A percentile compares a stretch with the other conserved stretches of the same genome.
Conservation (phyloP, 495 filamentous ascomycete species). For the Penicillium daleae region DNA sequence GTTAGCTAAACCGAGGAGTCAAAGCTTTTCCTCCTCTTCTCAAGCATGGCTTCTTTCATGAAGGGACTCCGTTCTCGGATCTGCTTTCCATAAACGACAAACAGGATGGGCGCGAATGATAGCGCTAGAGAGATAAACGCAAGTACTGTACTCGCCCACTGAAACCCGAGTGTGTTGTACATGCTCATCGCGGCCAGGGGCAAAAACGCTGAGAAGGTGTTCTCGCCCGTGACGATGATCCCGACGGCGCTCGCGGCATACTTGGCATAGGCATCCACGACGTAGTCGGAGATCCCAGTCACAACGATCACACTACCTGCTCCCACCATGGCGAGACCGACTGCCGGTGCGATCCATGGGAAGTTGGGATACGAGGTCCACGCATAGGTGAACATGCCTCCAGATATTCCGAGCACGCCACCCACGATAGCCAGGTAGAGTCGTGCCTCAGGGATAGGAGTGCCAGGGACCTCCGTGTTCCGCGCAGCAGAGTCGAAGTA, state of each 20-base stretch:
- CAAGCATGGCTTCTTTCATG: conserved; percentile 40
- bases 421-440: conserved; percentile 38
- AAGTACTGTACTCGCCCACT: conserved; percentile 50
- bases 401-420: conserved; percentile 36
- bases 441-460: conserved; percentile 43
- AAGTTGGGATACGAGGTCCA: conserved; percentile 41
- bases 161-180: conserved; percentile 45
- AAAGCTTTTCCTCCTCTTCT: conserved; percentile 31
- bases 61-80: conserved; percentile 41
- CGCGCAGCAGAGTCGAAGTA: conserved; percentile 37
- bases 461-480: conserved; percentile 36
- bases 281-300: conserved; percentile 36
- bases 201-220: conserved; percentile 40
- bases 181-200: conserved; percentile 48
- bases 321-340: conserved; percentile 44
- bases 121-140: conserved; percentile 42
- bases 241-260: conserved; percentile 43
- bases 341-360: conserved; percentile 43
- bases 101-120: conserved; percentile 36
- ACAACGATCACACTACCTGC: conserved; percentile 37
- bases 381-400: conserved; percentile 45
- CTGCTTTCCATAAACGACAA: conserved; percentile 33
- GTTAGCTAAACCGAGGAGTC: conserved; percentile 21
- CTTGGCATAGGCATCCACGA: conserved; percentile 38
- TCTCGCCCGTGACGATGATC: conserved; percentile 42